These are phyloP conservation scores for Aspergillus vadensis DNA, from an alignment of 2,329 filamentous ascomycete species.

Conservation along the genomic window DNA sequence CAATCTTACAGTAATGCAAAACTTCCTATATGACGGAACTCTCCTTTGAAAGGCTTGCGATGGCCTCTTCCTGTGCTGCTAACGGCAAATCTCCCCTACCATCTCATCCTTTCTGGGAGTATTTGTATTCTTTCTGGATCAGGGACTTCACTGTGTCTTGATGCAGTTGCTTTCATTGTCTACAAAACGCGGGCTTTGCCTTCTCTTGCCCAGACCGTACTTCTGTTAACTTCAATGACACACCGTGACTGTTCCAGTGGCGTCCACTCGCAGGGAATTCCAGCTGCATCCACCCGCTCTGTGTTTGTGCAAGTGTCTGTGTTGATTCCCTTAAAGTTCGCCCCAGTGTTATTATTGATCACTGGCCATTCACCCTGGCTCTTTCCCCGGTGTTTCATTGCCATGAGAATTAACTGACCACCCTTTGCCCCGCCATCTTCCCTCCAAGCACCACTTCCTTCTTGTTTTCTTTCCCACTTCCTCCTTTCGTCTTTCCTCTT, in stretches of 20 bases:
- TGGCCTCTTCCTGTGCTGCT: not conserved
- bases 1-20: not conserved
- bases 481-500: not conserved
- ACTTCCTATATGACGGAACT: not conserved
- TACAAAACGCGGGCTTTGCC: not conserved
- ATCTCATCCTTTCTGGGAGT: too few species aligned
- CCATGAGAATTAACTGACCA: not conserved
- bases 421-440: conserved; percentile 5
- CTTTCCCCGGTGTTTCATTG: not conserved
- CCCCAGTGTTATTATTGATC: not conserved
- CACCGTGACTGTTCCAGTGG: not conserved
- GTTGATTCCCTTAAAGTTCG: not conserved
- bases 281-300: conserved; percentile 6
- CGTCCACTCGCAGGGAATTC: not conserved
- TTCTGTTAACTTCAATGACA: not conserved
- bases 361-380: conserved; percentile 1
- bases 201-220: not conserved
- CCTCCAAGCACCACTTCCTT: not conserved
- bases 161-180: not conserved
- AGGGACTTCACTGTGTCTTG: not conserved
- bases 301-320: not conserved
- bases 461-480: not conserved
- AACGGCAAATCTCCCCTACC: too few species aligned
- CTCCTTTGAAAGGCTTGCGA: not conserved
- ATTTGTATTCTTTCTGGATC: not conserved